These are phyloP conservation scores for Oryza coarctata DNA, from an alignment of 176 grass and related monocot genomes.

Conservation along the genomic window DNA sequence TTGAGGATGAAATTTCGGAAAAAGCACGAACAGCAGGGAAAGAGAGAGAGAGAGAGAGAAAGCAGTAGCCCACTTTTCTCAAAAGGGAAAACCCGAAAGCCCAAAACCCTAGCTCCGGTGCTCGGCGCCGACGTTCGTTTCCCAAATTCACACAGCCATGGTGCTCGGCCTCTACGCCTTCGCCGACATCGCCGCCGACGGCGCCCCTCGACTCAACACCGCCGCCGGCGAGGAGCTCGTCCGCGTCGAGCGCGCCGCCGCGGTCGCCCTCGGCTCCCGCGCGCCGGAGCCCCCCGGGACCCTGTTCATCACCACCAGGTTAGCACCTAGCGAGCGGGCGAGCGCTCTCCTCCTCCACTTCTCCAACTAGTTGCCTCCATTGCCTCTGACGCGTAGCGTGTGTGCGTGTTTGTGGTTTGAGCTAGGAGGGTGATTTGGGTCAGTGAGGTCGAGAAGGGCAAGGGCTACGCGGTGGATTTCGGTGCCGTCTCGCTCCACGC, in stretches of 20 bases:
- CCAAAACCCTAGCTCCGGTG: not conserved
- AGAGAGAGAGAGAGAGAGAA: too few species aligned
- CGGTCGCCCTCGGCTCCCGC: conserved; percentile 46
- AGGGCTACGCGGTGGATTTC: conserved; percentile 69
- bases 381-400: not conserved
- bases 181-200: conserved; percentile 37
- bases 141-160: conserved; percentile 21
- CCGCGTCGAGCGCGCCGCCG: conserved; percentile 46
- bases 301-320: conserved; percentile 69
- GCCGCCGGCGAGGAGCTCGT: conserved; percentile 57
- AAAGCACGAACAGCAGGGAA: not conserved
- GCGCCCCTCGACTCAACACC: conserved; percentile 42
- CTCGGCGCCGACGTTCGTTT: not conserved
- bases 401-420: not conserved
- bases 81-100: not conserved
- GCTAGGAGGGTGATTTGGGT: conserved; percentile 71
- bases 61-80: too few species aligned
- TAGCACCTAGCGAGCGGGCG: conserved; percentile 1
- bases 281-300: conserved; percentile 47
- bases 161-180: conserved; percentile 61
- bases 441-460: conserved; percentile 45
- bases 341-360: not conserved
- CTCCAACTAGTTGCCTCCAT: not conserved
- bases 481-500: conserved; percentile 69
- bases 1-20: not conserved